phyloP scores from a whole-genome alignment of 495 filamentous ascomycete genomes.

The Cercophora newfieldiana region DNA sequence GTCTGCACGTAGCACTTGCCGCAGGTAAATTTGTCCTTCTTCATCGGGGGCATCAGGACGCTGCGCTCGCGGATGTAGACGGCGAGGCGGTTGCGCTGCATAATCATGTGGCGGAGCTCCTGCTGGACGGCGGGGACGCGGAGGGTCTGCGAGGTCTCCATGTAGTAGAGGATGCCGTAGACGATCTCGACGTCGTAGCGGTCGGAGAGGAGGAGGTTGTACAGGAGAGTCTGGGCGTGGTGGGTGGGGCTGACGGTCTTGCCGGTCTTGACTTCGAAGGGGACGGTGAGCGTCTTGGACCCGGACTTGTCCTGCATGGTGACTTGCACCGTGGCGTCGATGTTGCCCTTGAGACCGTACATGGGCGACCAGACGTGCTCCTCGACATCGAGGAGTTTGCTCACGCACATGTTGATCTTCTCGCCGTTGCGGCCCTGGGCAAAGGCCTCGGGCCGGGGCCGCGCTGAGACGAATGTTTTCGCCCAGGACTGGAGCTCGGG shows the following conservation, averaged over 20 bases:
- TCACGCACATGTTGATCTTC: conserved; percentile 75
- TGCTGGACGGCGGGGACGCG: conserved; percentile 80
- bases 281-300: conserved; percentile 74
- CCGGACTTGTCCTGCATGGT: conserved; percentile 64
- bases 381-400: conserved; percentile 92
- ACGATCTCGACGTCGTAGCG: conserved; percentile 89
- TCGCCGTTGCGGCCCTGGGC: conserved; percentile 77
- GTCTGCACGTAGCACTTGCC: conserved; percentile 82
- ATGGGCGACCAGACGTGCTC: conserved; percentile 97
- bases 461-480: conserved; percentile 67
- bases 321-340: conserved; percentile 97
- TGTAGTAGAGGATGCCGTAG: conserved; percentile 90
- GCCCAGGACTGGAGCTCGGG: conserved; percentile 81
- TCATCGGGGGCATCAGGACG: conserved; percentile 77
- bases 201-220: conserved; percentile 89
- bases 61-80: conserved; percentile 78
- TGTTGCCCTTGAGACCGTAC: conserved; percentile 96
- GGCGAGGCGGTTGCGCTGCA: conserved; percentile 88
- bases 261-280: conserved; percentile 94
- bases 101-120: conserved; percentile 92
- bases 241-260: conserved; percentile 75
- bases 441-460: conserved; percentile 69
- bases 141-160: conserved; percentile 81
- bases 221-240: conserved; percentile 90
- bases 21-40: conserved; percentile 74